Percentiles rank a stretch among this genome's conserved stretches.
These are phyloP conservation scores for Morella rubra DNA, from an alignment of 306 rosid species.

Conservation along the genomic window DNA sequence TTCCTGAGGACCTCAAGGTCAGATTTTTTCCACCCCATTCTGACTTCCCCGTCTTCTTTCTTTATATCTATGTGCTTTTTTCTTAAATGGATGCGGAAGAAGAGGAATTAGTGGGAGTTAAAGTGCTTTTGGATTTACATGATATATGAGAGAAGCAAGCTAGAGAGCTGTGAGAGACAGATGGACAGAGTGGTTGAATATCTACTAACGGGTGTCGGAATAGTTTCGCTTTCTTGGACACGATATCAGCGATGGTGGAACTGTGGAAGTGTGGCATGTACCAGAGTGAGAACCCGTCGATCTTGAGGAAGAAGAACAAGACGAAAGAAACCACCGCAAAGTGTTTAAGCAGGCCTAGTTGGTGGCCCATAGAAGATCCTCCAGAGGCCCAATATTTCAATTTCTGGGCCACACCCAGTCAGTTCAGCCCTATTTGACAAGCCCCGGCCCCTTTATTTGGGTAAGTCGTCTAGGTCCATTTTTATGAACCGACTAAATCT, in stretches of 20 bases:
- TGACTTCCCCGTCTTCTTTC: too few species aligned
- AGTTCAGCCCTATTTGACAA: too few species aligned
- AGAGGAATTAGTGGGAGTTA: slow-evolving; percentile 3
- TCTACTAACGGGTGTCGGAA: not conserved
- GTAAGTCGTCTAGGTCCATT: too few species aligned
- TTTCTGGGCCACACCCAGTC: not conserved
- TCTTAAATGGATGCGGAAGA: not conserved
- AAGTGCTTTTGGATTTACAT: not conserved
- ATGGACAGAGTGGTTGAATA: not conserved
- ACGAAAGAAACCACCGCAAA: too few species aligned
- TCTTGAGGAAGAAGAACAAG: too few species aligned
- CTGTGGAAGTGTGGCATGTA: not conserved
- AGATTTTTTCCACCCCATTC: not conserved
- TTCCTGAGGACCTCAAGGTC: not conserved
- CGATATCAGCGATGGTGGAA: not conserved
- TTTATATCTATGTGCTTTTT: too few species aligned
- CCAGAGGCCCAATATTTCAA: not conserved
- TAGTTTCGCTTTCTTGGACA: not conserved
- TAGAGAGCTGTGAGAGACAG: not conserved
- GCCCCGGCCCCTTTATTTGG: too few species aligned
- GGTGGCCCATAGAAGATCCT: not conserved
- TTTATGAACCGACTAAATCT: not conserved
- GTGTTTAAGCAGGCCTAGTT: too few species aligned
- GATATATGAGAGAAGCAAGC: not conserved
- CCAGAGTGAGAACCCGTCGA: too few species aligned